Percentiles rank a stretch among this genome's conserved stretches.
These are phyloP conservation scores for Rhododendron molle DNA, from an alignment of 148 eudicot genomes.

Conservation along the genomic window DNA sequence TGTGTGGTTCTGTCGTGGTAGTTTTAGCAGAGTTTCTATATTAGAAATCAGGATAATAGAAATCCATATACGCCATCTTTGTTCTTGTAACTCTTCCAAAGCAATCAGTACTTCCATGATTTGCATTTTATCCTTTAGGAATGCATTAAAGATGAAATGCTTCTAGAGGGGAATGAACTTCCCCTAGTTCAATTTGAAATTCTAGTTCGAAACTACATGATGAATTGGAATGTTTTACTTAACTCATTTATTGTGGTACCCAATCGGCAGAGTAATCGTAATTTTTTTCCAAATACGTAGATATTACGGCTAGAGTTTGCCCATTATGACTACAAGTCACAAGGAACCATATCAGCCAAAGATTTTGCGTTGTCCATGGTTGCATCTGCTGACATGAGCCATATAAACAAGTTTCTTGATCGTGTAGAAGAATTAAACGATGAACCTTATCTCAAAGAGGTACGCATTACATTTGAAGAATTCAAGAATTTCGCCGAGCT, in stretches of 20 bases:
- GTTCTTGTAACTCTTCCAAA: too few species aligned
- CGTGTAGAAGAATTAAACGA: not conserved
- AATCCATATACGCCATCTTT: too few species aligned
- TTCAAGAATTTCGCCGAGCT: conserved; percentile 69
- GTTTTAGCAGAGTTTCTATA: too few species aligned
- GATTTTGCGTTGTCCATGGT: not conserved
- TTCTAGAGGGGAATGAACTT: not conserved
- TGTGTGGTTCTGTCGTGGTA: too few species aligned
- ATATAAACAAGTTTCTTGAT: not conserved
- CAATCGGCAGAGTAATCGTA: not conserved
- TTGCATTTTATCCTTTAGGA: not conserved
- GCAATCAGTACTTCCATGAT: not conserved
- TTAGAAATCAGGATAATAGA: too few species aligned
- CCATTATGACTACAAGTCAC: conserved; percentile 11
- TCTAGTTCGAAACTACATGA: not conserved
- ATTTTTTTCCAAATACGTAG: conserved; percentile 12
- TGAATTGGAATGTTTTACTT: not conserved
- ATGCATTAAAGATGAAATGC: not conserved
- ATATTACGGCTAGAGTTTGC: conserved; percentile 5
- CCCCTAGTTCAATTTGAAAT: not conserved
- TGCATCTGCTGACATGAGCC: conserved; percentile 2
- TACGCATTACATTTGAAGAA: conserved; percentile 57
- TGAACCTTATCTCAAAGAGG: conserved; percentile 2
- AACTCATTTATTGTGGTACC: not conserved
- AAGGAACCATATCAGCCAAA: conserved; percentile 9